Percentiles rank a stretch among this genome's conserved stretches.
Conservation (phyloP, 768 basidiomycete species). For the Thelephora ganbajun region DNA sequence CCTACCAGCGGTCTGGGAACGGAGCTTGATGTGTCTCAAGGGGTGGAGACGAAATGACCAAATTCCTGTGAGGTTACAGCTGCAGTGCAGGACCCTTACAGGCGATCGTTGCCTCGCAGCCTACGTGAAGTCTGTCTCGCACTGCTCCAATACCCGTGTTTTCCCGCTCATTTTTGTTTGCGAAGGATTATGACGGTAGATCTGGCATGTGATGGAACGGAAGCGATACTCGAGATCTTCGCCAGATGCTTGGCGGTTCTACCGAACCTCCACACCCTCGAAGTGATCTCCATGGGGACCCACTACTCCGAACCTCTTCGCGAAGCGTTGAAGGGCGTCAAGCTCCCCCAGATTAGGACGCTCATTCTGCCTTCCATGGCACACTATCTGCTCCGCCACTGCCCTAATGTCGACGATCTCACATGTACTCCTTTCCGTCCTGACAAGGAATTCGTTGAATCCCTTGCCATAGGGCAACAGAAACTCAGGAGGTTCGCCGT, state of each 20-base stretch:
- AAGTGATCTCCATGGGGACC: background rate
- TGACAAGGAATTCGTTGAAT: no score
- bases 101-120: no score
- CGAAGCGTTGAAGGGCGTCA: background rate
- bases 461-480: no score
- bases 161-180: no score
- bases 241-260: background rate
- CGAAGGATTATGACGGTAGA: background rate
- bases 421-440: background rate
- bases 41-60: no score
- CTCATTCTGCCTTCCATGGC: background rate
- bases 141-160: no score
- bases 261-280: background rate
- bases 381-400: background rate
- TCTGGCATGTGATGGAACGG: background rate
- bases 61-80: no score
- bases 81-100: no score
- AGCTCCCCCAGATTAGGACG: background rate
- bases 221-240: background rate
- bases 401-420: background rate
- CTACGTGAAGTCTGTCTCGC: no score
- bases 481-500: no score
- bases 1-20: background rate
- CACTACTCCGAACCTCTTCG: background rate
- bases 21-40: background rate